Conservation (phyloP, 2,329 filamentous ascomycete species). For the Exophiala mesophila region DNA sequence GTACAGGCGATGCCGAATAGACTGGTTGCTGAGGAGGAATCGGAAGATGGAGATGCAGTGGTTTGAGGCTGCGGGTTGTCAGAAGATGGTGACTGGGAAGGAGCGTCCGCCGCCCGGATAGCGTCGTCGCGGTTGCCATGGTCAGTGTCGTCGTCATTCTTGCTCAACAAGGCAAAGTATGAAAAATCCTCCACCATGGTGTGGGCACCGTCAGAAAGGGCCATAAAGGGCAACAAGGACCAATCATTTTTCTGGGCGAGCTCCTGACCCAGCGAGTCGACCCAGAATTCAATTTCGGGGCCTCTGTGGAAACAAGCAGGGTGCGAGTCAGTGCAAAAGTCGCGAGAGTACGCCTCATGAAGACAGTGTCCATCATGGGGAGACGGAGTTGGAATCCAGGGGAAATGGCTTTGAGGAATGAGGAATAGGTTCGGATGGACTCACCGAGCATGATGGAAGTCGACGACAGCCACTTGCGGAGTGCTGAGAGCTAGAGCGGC, state of each 20-base stretch:
- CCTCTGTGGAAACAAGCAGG: no score
- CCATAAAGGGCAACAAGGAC: conserved; percentile 92
- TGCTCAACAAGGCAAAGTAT: conserved; percentile 83
- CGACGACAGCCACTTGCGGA: conserved; percentile 73
- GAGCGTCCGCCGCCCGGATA: not conserved
- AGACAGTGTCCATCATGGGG: no score
- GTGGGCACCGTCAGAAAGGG: conserved; percentile 90
- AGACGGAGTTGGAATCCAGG: no score
- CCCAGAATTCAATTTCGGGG: conserved; percentile 90
- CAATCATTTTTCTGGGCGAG: conserved; percentile 82
- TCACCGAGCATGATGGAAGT: conserved; percentile 70
- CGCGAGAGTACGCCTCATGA: no score
- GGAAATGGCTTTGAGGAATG: not conserved
- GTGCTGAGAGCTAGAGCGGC: conserved; percentile 20
- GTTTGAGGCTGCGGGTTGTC: not conserved
- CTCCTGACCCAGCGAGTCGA: conserved; percentile 72
- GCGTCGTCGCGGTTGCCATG: not conserved
- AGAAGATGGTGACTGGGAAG: not conserved
- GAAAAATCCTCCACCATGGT: conserved; percentile 95
- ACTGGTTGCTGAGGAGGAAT: conserved; percentile 54
- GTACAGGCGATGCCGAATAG: conserved; percentile 96
- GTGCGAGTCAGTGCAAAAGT: no score
- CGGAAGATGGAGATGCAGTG: not conserved
- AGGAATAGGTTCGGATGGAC: no score
- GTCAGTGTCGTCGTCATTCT: conserved; percentile 6